Conservation (phyloP, 208 protist genomes). For the Crithidia brevicula region DNA sequence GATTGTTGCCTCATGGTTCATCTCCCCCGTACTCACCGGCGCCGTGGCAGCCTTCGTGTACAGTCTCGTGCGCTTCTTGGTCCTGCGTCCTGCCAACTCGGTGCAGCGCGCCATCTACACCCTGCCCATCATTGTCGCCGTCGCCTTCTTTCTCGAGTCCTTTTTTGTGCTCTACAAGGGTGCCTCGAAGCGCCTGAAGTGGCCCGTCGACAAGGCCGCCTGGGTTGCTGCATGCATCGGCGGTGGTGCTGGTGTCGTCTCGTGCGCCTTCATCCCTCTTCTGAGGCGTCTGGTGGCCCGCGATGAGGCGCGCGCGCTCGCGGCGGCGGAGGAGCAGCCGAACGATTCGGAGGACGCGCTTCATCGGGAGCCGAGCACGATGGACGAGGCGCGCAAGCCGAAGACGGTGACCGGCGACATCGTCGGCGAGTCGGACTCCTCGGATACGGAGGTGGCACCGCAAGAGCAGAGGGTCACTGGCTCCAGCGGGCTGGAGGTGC, state of each 20-base stretch:
- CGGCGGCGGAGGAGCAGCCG: not conserved
- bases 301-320: not conserved
- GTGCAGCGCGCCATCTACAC: not conserved
- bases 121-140: not conserved
- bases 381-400: not conserved
- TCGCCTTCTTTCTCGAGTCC: not conserved
- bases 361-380: not conserved
- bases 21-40: not conserved
- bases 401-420: not conserved
- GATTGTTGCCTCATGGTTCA: not conserved
- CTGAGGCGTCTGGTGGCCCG: not conserved
- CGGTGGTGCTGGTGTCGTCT: not conserved
- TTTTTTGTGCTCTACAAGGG: not conserved
- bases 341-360: not conserved
- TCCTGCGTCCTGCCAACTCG: not conserved
- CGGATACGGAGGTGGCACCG: not conserved
- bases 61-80: not conserved
- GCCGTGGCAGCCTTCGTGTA: not conserved
- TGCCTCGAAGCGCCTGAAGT: not conserved
- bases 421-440: not conserved
- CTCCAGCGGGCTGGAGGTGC: not conserved
- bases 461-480: not conserved
- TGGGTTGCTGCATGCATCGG: not conserved
- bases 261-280: not conserved
- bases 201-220: not conserved